A percentile compares a stretch with the other conserved stretches of the same genome.
phyloP scores from a whole-genome alignment of 2,329 filamentous ascomycete species.

The Zymoseptoria tritici region DNA sequence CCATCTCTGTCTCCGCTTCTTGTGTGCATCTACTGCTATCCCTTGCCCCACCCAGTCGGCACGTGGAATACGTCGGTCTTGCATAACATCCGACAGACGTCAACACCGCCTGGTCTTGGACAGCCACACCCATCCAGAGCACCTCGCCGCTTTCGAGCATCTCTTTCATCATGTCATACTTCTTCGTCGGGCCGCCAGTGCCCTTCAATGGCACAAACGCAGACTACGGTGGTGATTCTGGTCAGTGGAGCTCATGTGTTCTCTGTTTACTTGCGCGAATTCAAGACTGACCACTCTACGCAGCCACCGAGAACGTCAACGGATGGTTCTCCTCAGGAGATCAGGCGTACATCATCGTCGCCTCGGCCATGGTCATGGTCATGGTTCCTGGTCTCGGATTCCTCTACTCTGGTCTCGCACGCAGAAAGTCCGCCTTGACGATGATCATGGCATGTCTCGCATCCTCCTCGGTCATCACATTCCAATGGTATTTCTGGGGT shows the following conservation, averaged over 20 bases:
- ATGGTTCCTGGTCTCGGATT: conserved; percentile 97
- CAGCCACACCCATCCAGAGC: not conserved
- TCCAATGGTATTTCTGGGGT: conserved; percentile 99
- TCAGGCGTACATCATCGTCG: conserved; percentile 85
- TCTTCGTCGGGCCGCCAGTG: conserved; percentile 40
- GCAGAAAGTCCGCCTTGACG: conserved; percentile 91
- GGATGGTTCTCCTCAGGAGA: conserved; percentile 92
- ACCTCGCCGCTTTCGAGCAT: not conserved
- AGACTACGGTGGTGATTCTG: conserved; percentile 66
- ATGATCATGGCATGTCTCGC: conserved; percentile 98
- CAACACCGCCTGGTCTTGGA: not conserved
- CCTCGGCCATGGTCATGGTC: conserved; percentile 85
- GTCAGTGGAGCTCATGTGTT: conserved; percentile 46
- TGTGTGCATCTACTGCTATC: not conserved
- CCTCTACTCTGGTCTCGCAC: conserved; percentile 94
- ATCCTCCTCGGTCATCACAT: conserved; percentile 80
- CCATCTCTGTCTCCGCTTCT: not conserved
- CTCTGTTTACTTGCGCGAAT: not conserved
- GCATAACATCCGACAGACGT: not conserved
- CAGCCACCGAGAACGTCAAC: conserved; percentile 82
- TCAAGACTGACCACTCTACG: conserved; percentile 1
- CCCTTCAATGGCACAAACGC: conserved; percentile 49
- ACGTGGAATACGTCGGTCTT: not conserved
- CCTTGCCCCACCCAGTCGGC: not conserved
- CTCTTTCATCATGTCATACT: conserved; percentile 40